Conservation (phyloP, 148 eudicot genomes). For the Persicaria tinctoria region DNA sequence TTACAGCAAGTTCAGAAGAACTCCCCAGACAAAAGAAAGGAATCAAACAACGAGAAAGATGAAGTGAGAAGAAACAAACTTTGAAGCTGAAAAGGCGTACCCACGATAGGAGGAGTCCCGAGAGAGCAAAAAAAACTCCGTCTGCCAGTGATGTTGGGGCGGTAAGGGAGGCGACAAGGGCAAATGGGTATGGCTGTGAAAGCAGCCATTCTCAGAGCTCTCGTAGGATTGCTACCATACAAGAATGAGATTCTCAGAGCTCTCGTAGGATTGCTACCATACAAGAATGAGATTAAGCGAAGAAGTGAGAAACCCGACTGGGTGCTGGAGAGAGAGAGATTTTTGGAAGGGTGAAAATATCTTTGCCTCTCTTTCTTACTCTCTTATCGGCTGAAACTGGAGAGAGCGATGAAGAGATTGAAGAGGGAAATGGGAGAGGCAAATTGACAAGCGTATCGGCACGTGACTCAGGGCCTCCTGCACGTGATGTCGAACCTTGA, state of each 20-base stretch:
- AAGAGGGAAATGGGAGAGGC: constrained; percentile 2
- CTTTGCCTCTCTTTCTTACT: constrained; percentile 1
- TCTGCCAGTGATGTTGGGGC: constrained; percentile 29
- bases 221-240: constrained; percentile 3
- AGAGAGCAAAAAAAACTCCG: constrained; percentile 43
- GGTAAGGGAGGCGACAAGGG: constrained; percentile 36
- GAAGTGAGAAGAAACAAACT: too few relatives aligned
- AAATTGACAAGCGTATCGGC: not conserved
- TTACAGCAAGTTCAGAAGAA: not conserved
- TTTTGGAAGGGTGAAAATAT: constrained; percentile 14
- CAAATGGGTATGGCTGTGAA: constrained; percentile 44
- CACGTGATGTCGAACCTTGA: not conserved
- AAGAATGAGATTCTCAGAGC: not conserved
- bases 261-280: constrained; percentile 4
- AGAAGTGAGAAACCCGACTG: not conserved
- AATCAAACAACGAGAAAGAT: not conserved
- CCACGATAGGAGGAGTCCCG: constrained; percentile 21
- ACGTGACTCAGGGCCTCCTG: not conserved
- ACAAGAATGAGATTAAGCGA: not conserved
- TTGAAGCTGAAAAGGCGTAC: too few relatives aligned
- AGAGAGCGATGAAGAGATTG: not conserved
- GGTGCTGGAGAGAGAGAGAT: constrained; percentile 14
- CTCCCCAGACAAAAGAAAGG: not conserved
- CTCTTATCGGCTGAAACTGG: constrained; percentile 32
- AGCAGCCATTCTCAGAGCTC: constrained; percentile 43